These are phyloP conservation scores for Cryptosporidium ubiquitum DNA, from an alignment of 169 alveolate genomes.

Conservation along the genomic window DNA sequence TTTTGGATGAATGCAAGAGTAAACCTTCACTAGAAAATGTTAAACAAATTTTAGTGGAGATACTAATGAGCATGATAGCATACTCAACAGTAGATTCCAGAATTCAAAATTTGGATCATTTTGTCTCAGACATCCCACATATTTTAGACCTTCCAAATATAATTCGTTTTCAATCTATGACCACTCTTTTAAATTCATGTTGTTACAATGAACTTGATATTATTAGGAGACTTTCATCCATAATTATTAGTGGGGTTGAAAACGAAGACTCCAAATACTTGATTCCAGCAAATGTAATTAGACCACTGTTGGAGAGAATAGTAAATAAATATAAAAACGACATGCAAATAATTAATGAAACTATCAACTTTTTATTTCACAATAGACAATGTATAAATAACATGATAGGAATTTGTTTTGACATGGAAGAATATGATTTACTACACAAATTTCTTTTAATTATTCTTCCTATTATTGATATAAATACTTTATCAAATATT, in stretches of 20 bases:
- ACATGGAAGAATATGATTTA: not conserved
- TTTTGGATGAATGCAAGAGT: constrained; percentile 13
- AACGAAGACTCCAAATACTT: not conserved
- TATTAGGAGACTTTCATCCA: constrained; percentile 33
- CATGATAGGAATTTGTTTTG: constrained; percentile 27
- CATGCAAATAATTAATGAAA: constrained; percentile 9
- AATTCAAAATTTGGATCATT: not conserved
- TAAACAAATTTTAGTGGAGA: constrained; percentile 13
- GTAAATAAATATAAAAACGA: not conserved
- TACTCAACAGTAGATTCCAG: constrained; percentile 22
- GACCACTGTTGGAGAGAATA: constrained; percentile 26
- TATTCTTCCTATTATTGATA: constrained; percentile 22
- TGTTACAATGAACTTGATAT: constrained; percentile 41
- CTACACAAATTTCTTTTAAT: not conserved
- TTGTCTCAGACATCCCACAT: constrained; percentile 46
- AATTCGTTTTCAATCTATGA: constrained; percentile 75
- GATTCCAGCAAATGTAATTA: constrained; percentile 28
- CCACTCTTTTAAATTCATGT: constrained; percentile 24
- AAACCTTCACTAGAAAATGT: constrained; percentile 46
- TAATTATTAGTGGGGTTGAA: not conserved
- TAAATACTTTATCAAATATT: not conserved
- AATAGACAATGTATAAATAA: constrained; percentile 15
- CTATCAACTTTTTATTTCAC: not conserved
- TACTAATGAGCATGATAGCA: constrained; percentile 37
- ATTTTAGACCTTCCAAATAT: constrained; percentile 47